A percentile compares a stretch with the other conserved stretches of the same genome.
Evolutionary conservation across 495 filamentous ascomycete genomes (phyloP).

Genomic region (Penicillium argentinense): DNA sequence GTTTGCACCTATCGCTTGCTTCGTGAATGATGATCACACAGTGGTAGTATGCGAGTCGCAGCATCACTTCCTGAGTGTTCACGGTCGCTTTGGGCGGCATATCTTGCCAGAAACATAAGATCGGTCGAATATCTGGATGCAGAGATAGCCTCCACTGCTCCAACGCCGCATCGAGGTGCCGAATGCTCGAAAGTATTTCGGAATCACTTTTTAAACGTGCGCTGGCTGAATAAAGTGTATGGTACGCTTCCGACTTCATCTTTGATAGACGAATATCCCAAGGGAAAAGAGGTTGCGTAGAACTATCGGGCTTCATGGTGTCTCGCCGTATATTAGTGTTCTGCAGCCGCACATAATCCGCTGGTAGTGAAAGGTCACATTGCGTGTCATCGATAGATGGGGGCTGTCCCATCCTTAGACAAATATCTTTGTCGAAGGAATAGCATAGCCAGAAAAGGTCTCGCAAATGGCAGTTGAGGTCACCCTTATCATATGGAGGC

Average conservation of each 20-base stretch:
- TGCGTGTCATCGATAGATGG: constrained; percentile 35
- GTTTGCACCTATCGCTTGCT: constrained; percentile 24
- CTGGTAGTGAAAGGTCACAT: constrained; percentile 39
- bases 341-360: constrained; percentile 19
- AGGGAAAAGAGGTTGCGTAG: constrained; percentile 27
- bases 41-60: constrained; percentile 40
- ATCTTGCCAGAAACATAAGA: constrained; percentile 6
- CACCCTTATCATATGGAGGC: constrained; percentile 2
- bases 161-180: constrained; percentile 37
- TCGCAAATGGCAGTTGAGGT: constrained; percentile 22
- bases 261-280: constrained; percentile 34
- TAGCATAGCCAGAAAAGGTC: constrained; percentile 47
- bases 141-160: constrained; percentile 36
- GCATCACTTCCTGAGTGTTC: constrained; percentile 27
- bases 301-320: constrained; percentile 14
- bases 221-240: not conserved
- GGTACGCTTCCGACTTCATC: constrained; percentile 31
- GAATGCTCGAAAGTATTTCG: constrained; percentile 34
- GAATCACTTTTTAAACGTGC: no score
- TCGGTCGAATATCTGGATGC: constrained; percentile 9
- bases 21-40: constrained; percentile 39
- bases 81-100: constrained; percentile 1
- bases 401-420: constrained; percentile 39
- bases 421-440: constrained; percentile 40
- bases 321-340: constrained; percentile 6